Evolutionary conservation across 2,329 filamentous ascomycete genomes (phyloP), one percentile per base, ranked within the genome.

Genomic region (Trichophyton simii): DNA sequence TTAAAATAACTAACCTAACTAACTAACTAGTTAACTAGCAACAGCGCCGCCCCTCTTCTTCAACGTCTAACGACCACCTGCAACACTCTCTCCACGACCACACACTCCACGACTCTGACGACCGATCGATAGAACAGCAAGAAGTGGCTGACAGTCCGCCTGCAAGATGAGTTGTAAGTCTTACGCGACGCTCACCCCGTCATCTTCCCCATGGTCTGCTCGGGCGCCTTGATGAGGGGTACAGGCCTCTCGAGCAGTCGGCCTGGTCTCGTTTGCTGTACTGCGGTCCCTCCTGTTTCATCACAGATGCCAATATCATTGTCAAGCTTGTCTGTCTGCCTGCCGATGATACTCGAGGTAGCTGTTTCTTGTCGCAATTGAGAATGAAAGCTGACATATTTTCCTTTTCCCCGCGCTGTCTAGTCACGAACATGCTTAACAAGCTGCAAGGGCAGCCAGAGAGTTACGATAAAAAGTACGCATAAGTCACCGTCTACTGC

Each of bases 381-480:
- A 44, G 8, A 41, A 28, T 42, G 20, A 57, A 9, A 42, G 62
- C 62, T 63, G 55, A 63, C 18, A n/a, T 55, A 50, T 59, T 62
- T 28, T 44, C 60, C 46, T 54, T 38, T 36, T 55, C 41, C 15
- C 13, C 8, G 22, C 44, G 61, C 44, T 34, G 60, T 20, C 44
- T 69, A 95, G 91, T 95, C 78, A 80, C 87, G 68, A 87, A 83
- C 72, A 95, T 96, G 89, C 82, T 96, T 70, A 95, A 92, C 79
- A 91, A 92, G 83, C 87, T 96, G 71, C 89, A 95, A 71, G 91
- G 91, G 76, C 92, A 97, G 79, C 92, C 92, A 68, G 91, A 95
- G 69, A 96, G 90, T 79, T 99, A 99, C 80, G 94, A 97, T 74
- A 96, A 95, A 79, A 99, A 99, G 89, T 95, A 79, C 71, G 79